A percentile compares a stretch with the other conserved stretches of the same genome.
Conservation (phyloP, 805 yeast species). For the Metschnikowia shivogae region DNA sequence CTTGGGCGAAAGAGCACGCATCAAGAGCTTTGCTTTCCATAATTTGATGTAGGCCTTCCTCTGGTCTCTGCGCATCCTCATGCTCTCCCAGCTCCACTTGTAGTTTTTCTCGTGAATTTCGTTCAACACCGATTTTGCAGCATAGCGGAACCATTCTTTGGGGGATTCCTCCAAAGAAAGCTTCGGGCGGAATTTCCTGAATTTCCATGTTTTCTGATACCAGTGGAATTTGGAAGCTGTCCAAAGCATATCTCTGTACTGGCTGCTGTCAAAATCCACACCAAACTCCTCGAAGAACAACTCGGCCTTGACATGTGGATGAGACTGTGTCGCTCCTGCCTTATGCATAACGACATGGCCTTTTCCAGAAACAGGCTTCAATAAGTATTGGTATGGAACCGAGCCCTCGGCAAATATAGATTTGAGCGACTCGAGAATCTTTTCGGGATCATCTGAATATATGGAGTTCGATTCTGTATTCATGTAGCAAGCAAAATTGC, state of each 20-base stretch:
- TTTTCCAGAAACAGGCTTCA: constrained; percentile 84
- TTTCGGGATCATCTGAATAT: constrained; percentile 44
- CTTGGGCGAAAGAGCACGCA: constrained; percentile 22
- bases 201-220: constrained; percentile 71
- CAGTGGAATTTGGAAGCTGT: constrained; percentile 79
- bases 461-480: constrained; percentile 60
- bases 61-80: constrained; percentile 67
- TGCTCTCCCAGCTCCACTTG: constrained; percentile 86
- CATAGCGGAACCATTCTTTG: constrained; percentile 74
- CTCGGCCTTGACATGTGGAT: constrained; percentile 70
- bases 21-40: constrained; percentile 60
- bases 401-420: constrained; percentile 33
- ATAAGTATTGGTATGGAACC: constrained; percentile 47
- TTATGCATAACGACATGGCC: constrained; percentile 84
- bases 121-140: constrained; percentile 67
- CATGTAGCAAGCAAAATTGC: constrained; percentile 78
- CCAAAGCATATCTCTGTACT: constrained; percentile 76
- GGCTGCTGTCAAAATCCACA: constrained; percentile 77
- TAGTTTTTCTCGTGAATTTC: constrained; percentile 80
- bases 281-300: constrained; percentile 85
- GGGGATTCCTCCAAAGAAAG: constrained; percentile 58
- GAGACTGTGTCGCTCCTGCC: constrained; percentile 60
- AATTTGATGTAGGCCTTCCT: constrained; percentile 61
- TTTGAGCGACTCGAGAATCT: constrained; percentile 47
- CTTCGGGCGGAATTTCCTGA: constrained; percentile 66